Evolutionary conservation across 2,329 filamentous ascomycete species (phyloP).

Genomic region (Didymella sp.): DNA sequence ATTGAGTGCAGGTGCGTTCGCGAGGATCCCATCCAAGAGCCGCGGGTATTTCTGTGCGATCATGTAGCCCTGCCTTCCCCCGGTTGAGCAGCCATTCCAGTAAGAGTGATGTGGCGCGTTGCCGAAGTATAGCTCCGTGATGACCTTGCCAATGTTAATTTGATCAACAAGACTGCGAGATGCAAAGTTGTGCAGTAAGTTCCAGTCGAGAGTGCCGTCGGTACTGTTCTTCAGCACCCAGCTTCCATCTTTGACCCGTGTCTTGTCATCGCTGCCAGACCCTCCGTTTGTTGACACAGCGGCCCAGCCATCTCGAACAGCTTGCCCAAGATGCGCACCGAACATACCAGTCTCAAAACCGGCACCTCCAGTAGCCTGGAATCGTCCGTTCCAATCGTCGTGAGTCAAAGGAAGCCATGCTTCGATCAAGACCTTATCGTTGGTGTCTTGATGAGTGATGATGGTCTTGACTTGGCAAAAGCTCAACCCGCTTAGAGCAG

Average conservation of each 20-base stretch:
- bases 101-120: slow-evolving; percentile 42
- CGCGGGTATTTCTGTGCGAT: slow-evolving; percentile 45
- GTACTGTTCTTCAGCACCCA: slow-evolving; percentile 31
- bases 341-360: slow-evolving; percentile 42
- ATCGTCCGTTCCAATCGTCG: slow-evolving; percentile 43
- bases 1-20: slow-evolving; percentile 42
- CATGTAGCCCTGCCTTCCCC: slow-evolving; percentile 46
- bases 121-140: slow-evolving; percentile 46
- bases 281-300: slow-evolving; percentile 46
- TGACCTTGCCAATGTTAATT: slow-evolving; percentile 44
- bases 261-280: slow-evolving; percentile 21
- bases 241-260: slow-evolving; percentile 18
- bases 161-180: slow-evolving; percentile 49
- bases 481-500: slow-evolving; percentile 21
- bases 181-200: slow-evolving; percentile 49
- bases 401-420: slow-evolving; percentile 40
- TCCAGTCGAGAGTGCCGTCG: slow-evolving; percentile 37
- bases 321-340: slow-evolving; percentile 31
- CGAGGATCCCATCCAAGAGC: slow-evolving; percentile 46
- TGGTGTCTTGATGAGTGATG: slow-evolving; percentile 27
- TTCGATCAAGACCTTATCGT: slow-evolving; percentile 37
- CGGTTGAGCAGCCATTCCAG: slow-evolving; percentile 47
- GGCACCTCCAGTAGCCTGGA: slow-evolving; percentile 43
- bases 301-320: slow-evolving; percentile 41
- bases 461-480: slow-evolving; percentile 37